Conservation (phyloP, 2,329 filamentous ascomycete genomes). For the Colletotrichum liaoningense region DNA sequence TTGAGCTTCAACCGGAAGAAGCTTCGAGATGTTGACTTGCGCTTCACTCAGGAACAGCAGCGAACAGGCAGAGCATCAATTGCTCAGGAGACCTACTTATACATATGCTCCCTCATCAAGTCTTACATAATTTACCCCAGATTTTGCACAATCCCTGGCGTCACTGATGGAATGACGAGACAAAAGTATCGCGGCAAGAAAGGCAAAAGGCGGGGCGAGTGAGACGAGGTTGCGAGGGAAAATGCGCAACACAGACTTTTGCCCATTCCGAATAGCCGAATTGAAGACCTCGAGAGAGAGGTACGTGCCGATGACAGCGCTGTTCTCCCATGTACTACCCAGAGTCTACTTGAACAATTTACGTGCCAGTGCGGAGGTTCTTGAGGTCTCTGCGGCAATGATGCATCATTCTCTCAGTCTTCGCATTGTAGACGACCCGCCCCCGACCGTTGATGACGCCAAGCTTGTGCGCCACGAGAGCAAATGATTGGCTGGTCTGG, state of each 20-base stretch:
- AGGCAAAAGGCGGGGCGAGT: conserved; percentile 22
- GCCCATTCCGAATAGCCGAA: conserved; percentile 49
- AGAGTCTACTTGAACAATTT: background rate
- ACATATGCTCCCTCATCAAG: background rate
- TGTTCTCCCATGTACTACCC: conserved; percentile 1
- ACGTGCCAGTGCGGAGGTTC: conserved; percentile 24
- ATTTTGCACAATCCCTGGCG: conserved; percentile 12
- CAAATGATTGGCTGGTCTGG: conserved; percentile 10
- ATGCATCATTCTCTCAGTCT: conserved; percentile 18
- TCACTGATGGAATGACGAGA: conserved; percentile 13
- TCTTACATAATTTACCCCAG: conserved; percentile 19
- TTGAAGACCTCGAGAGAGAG: conserved; percentile 35
- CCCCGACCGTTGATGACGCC: conserved; percentile 33
- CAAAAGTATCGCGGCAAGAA: background rate
- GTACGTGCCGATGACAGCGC: conserved; percentile 32
- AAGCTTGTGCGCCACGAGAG: conserved; percentile 18
- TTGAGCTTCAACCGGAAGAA: background rate
- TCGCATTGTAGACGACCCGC: conserved; percentile 5
- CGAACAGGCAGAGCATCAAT: background rate
- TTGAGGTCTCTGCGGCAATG: conserved; percentile 29
- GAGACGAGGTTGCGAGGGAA: conserved; percentile 47
- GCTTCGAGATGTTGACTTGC: background rate
- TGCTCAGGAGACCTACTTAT: too few species aligned
- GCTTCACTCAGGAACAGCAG: background rate
- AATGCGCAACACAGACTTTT: conserved; percentile 53